Evolutionary conservation across 2,329 filamentous ascomycete genomes (phyloP).

Genomic region (Alternaria viburni): DNA sequence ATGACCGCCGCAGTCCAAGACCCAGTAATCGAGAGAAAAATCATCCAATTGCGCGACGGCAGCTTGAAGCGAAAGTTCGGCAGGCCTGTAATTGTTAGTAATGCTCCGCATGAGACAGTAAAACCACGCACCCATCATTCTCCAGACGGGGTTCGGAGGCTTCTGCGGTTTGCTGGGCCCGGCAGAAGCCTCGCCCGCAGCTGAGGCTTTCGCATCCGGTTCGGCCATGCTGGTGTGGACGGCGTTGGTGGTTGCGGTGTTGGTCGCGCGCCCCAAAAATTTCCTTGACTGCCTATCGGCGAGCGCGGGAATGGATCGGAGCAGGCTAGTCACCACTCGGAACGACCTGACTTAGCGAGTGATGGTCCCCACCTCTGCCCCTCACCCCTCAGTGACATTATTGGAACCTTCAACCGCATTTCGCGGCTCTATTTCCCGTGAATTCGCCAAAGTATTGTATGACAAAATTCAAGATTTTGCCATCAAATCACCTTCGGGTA

Average conservation of each 20-base stretch:
- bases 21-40: constrained; percentile 83
- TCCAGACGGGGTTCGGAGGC: constrained; percentile 47
- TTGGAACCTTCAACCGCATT: not conserved
- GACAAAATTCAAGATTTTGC: not conserved
- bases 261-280: constrained; percentile 33
- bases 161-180: constrained; percentile 35
- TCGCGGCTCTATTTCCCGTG: not conserved
- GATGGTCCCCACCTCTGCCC: not conserved
- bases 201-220: constrained; percentile 36
- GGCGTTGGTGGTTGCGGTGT: constrained; percentile 13
- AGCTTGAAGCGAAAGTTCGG: constrained; percentile 83
- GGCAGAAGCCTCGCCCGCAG: constrained; percentile 27
- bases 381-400: constrained; percentile 1
- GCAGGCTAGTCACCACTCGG: constrained; percentile 5
- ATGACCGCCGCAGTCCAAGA: constrained; percentile 80
- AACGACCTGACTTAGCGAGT: not conserved
- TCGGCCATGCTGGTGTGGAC: constrained; percentile 39
- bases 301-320: constrained; percentile 26
- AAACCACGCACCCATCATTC: constrained; percentile 47
- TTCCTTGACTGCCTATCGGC: constrained; percentile 18
- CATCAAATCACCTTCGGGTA: not conserved
- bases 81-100: constrained; percentile 63
- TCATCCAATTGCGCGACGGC: constrained; percentile 96
- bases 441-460: not conserved
- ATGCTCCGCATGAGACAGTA: not conserved